A percentile compares a stretch with the other conserved stretches of the same genome.
These are phyloP conservation scores for Apophysomyces ossiformis DNA, from an alignment of 371 early-diverging fungal genomes.

Conservation along the genomic window DNA sequence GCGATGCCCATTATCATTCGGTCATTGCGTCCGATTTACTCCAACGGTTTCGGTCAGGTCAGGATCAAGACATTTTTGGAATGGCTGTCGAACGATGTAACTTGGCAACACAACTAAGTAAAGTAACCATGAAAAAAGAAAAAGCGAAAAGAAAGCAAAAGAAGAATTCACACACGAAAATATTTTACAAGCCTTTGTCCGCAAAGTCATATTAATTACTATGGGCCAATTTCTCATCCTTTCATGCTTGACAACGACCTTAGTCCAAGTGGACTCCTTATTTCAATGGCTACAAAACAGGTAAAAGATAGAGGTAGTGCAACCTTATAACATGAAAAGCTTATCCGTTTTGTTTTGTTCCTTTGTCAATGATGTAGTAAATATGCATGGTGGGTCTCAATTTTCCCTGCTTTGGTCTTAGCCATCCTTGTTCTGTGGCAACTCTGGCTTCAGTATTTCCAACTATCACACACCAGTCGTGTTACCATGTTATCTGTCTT, in stretches of 20 bases:
- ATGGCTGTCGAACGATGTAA: constrained; percentile 36
- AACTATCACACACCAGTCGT: constrained; percentile 28
- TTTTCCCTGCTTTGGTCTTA: constrained; percentile 31
- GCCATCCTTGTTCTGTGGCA: constrained; percentile 35
- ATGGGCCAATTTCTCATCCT: constrained; percentile 18
- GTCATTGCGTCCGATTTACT: constrained; percentile 22
- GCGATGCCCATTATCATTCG: background rate
- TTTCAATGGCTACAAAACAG: constrained; percentile 37
- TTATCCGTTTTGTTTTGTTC: background rate
- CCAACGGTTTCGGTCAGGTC: constrained; percentile 38
- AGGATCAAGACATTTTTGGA: constrained; percentile 47
- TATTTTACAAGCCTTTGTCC: constrained; percentile 19
- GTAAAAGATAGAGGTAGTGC: constrained; percentile 16
- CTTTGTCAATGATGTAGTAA: constrained; percentile 17
- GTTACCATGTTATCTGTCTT: constrained; percentile 27
- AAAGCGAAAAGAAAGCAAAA: background rate
- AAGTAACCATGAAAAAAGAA: too few species aligned
- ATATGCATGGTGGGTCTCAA: constrained; percentile 42
- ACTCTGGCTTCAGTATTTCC: constrained; percentile 47
- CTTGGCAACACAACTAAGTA: constrained; percentile 45
- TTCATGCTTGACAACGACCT: constrained; percentile 12
- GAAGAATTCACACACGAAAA: background rate
- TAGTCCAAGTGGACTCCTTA: constrained; percentile 22
- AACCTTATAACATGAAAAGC: background rate
- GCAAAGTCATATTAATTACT: constrained; percentile 24